phyloP scores from a whole-genome alignment of 2,329 filamentous ascomycete genomes.

The Tolypocladium paradoxum region DNA sequence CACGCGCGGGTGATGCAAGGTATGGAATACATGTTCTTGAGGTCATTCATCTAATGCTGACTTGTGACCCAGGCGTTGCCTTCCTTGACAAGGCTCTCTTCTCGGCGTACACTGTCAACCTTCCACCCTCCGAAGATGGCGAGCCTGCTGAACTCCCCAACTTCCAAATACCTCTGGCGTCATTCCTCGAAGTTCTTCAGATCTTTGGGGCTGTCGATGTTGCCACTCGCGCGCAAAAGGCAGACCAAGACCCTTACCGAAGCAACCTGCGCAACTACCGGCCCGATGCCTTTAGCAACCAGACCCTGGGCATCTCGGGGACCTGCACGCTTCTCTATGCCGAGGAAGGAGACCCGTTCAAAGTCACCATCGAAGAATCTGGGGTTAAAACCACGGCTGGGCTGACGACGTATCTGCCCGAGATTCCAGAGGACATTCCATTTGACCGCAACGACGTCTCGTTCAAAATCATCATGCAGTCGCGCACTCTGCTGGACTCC shows the following conservation, averaged over 20 bases:
- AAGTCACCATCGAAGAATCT: constrained; percentile 75
- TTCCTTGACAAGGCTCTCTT: constrained; percentile 87
- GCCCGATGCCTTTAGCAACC: constrained; percentile 70
- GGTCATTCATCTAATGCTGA: background rate
- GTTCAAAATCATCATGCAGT: constrained; percentile 93
- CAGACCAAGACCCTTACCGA: constrained; percentile 48
- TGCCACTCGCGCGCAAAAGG: constrained; percentile 43
- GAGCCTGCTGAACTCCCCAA: constrained; percentile 41
- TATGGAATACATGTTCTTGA: constrained; percentile 22
- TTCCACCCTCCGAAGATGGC: constrained; percentile 24
- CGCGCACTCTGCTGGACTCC: constrained; percentile 60
- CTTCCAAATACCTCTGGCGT: constrained; percentile 80
- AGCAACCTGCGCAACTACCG: constrained; percentile 52
- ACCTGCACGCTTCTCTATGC: constrained; percentile 77
- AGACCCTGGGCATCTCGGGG: constrained; percentile 71
- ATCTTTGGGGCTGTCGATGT: constrained; percentile 84
- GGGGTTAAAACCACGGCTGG: constrained; percentile 85
- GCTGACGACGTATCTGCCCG: constrained; percentile 76
- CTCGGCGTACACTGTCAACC: constrained; percentile 67
- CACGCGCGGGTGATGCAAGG: constrained; percentile 88
- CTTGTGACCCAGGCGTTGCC: constrained; percentile 32
- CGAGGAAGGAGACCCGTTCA: constrained; percentile 65
- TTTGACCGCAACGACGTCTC: constrained; percentile 70
- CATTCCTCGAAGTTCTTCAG: constrained; percentile 85
- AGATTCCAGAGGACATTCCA: constrained; percentile 69